phyloP scores from a whole-genome alignment of 2,329 filamentous ascomycete species.

The Colletotrichum tropicale region DNA sequence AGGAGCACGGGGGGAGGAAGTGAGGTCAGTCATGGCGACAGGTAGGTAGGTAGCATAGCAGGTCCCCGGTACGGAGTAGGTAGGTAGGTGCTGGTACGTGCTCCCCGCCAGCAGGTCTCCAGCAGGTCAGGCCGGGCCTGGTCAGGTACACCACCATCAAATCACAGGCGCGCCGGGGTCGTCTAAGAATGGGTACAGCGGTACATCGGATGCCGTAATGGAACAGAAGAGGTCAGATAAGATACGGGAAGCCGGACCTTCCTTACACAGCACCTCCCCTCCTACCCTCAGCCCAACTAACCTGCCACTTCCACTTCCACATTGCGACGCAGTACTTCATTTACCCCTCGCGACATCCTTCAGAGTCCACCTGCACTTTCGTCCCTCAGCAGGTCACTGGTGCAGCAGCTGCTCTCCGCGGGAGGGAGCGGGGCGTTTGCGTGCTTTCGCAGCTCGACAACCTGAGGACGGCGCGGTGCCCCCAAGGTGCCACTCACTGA shows the following conservation, averaged over 20 bases:
- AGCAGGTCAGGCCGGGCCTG: not conserved
- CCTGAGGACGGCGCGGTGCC: constrained; percentile 10
- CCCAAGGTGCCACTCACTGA: not conserved
- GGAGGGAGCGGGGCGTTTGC: not conserved
- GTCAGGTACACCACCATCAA: constrained; percentile 1
- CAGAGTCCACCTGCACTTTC: not conserved
- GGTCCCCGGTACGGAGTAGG: not conserved
- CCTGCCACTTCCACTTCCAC: not conserved
- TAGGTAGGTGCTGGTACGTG: constrained; percentile 12
- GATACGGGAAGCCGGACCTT: constrained; percentile 13
- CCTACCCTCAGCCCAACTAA: not conserved
- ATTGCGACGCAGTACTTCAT: not conserved
- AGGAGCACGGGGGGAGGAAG: constrained; percentile 7
- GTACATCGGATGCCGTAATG: not conserved
- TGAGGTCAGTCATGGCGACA: constrained; percentile 11
- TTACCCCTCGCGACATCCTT: not conserved
- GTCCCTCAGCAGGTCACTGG: not conserved
- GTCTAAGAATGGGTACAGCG: not conserved
- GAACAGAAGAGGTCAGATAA: not conserved
- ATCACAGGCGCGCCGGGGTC: not conserved
- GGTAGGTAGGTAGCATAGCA: not conserved
- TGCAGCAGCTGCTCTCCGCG: not conserved
- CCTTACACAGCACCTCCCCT: not conserved
- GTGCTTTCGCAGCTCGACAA: not conserved
- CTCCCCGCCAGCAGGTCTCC: constrained; percentile 7